These are phyloP conservation scores for Linum lewisii DNA, from an alignment of 345 rosid species.

Conservation along the genomic window DNA sequence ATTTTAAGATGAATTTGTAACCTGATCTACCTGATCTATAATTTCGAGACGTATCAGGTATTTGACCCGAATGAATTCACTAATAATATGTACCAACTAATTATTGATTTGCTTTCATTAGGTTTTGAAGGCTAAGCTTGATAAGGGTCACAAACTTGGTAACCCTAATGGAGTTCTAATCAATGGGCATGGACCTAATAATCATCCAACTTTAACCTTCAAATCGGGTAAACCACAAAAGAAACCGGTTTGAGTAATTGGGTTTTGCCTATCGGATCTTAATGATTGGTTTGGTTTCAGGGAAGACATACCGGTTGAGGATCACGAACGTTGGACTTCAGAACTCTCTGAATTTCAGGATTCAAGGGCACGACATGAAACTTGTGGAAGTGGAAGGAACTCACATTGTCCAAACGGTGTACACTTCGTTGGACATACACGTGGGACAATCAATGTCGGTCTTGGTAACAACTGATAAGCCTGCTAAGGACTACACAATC, in stretches of 20 bases:
- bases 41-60: too few relatives aligned
- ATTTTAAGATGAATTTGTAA: too few relatives aligned
- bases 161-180: not conserved
- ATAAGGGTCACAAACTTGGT: not conserved
- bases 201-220: not conserved
- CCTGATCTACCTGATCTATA: too few relatives aligned
- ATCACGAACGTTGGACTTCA: not conserved
- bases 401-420: not conserved
- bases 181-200: slow-evolving; percentile 1
- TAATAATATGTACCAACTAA: too few relatives aligned
- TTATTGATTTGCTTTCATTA: not conserved
- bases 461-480: not conserved
- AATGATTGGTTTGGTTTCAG: not conserved
- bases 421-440: not conserved
- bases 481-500: not conserved
- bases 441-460: not conserved
- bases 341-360: not conserved
- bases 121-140: not conserved
- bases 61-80: too few relatives aligned
- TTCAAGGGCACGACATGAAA: not conserved
- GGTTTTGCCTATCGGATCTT: not conserved
- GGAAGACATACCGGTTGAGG: not conserved
- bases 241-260: not conserved
- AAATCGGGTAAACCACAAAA: not conserved
- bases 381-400: not conserved